Base-by-base conservation (phyloP, 176 grass and related monocot species). In the Eleusine indica region DNA sequence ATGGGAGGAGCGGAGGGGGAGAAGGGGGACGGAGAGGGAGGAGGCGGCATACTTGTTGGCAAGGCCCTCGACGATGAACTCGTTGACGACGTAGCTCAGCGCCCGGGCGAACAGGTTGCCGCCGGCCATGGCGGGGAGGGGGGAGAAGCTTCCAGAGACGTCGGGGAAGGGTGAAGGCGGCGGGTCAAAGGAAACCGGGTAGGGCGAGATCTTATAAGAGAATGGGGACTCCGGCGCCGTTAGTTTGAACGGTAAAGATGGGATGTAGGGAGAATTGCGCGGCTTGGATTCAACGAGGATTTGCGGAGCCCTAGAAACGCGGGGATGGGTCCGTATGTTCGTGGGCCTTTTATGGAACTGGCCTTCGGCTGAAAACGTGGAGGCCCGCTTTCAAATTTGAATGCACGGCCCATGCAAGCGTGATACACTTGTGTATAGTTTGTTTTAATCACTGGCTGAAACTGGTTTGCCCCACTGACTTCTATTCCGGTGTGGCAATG, bases 41-140 rank as follows among this genome's bases (percentile, higher is more conserved):
- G 19, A 29, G 10, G 9, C 61, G 3, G 0, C 29, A 6, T 92
- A 93, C 93, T 75, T 93, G 81, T 93, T 93, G 21, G 93, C 93
- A 42, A 91, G 93, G 56, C 93, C 88, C 69, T 93, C 88, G 64
- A 96, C 90, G 71, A 91, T 48, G 51, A 96, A 10, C 84, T 96
- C 76, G 79, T 93, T 91, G 62, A 96, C 80, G 46, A 87, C 77
- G 86, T 96, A 93, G 83, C 86, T 73, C 14, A 93, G 65, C 17
- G 77, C 80, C 84, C 93, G 90, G 48, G 83, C 83, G 83, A 96
- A 74, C 16, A 93, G 61, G 74, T 91, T 89, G 16, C 91, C 88
- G 28, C 86, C 93, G 32, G 91, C 93, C 91, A 96, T 93, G 83
- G 62, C 60, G 16, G 18, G 17, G 40, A 4, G 12, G 6, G 16